Evolutionary conservation across 2,329 filamentous ascomycete genomes (phyloP), one percentile per base, ranked within the genome.

Genomic region (Fonsecaea nubica): DNA sequence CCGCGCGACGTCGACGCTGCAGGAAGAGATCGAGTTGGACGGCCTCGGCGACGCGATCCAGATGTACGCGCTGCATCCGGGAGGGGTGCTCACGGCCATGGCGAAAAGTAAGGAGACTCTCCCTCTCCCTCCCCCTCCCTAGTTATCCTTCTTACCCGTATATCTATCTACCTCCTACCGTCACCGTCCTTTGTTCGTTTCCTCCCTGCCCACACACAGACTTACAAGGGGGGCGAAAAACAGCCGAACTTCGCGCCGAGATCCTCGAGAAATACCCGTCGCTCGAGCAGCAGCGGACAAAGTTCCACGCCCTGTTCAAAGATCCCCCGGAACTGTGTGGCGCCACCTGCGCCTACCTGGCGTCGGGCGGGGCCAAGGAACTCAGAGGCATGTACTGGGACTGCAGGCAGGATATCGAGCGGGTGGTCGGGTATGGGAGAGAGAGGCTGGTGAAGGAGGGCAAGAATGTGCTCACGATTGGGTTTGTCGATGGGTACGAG

Each of bases 21-120:
- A 69, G 58, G 63, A 66, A 38, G 67, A 69, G 25, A 42, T 69
- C 18, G 67, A 69, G n/a, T 25, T 69, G 6, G 67, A 69, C 18
- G 61, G 58, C 13, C 54, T 69, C 1, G 62, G 62, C 33, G 54
- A 63, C 30, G 30, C 13, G 48, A 64, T 69, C 33, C 64, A 66
- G 40, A 57, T 57, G 10, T 69, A 66, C 35, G 64, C 64, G 45
- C 53, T 69, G 52, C 67, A 69, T 58, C 67, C 67, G 0, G 67
- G 67, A 0, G 67, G 67, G 21, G 67, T 69, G 10, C 42, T 30
- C 8, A 66, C 64, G 3, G 58, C 60, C 6, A 69, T 69, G 67
- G 50, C 55, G 6, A 62, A 52, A 10, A 32, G 65, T 64, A 45
- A 57, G 65, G 57, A 13, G 6, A 35, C 21, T 62, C 4, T 18